Base-by-base conservation (phyloP, 2,329 filamentous ascomycete genomes). In the Fusarium nematophilum region DNA sequence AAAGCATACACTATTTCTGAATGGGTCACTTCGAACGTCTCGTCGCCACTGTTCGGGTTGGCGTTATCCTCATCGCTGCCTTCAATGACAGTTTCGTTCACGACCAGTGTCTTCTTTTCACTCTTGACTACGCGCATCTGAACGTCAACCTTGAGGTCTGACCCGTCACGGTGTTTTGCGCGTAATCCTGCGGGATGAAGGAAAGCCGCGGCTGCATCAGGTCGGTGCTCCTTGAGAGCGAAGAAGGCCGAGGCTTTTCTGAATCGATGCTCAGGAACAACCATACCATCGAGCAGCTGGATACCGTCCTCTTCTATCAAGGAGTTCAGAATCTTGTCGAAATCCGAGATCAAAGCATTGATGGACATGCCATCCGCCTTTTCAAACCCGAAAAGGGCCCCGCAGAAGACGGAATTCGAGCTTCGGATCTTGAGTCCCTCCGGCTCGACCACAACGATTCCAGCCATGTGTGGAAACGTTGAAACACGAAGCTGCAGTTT, bases 61-160 rank as follows among this genome's bases (percentile, higher is more conserved):
- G 81, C 78, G n/a, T 77, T 78, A 38, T 85, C 82, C 30, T 84
- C 83, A 40, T 84, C 83, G 47, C 80, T 84, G 31, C 78, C 76
- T 72, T 92, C 88, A 47, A 86, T 80, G n/a, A 89, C 84, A 3
- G 87, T 85, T 61, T 89, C 81, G 52, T 89, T 84, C 47, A 85
- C 82, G 57, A 86, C 80, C 48, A 82, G 82, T 3, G 81, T 76
- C 52, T 87, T 85, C 64, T 88, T 89, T 67, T 94, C 93, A 73
- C 91, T 97, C 77, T 94, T 92, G 13, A 98, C 93, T 18, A 99
- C 93, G 27, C 95, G 88, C 90, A 99, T 92, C 76, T 99, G 95
- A 25, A 97, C 88, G 72, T 99, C 95, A 29, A 99, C 91, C 75
- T 92, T 94, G 61, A 99, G 89, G 59, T 95, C 91, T 0, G 91